These are phyloP conservation scores for Penicillium silybi DNA, from an alignment of 495 filamentous ascomycete species.

Conservation along the genomic window DNA sequence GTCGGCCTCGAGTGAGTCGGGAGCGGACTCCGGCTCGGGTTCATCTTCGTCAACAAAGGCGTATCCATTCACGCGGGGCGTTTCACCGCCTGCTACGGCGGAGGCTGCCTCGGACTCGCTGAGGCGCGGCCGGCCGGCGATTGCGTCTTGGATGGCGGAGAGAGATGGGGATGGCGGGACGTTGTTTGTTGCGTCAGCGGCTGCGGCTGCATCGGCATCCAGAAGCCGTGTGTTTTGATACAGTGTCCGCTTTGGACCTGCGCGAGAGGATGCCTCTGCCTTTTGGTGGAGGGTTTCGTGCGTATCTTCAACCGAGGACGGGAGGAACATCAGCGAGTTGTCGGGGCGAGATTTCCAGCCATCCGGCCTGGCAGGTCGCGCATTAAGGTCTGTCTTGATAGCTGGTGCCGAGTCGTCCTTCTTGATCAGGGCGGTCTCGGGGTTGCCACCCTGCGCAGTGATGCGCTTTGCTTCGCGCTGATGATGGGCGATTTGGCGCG, in stretches of 20 bases:
- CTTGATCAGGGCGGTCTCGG: conserved; percentile 34
- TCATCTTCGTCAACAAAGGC: conserved; percentile 87
- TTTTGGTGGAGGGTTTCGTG: conserved; percentile 62
- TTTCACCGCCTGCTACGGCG: conserved; percentile 56
- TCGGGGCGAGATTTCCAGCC: conserved; percentile 68
- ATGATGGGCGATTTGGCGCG: conserved; percentile 78
- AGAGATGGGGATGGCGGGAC: conserved; percentile 73
- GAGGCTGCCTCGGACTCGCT: conserved; percentile 64
- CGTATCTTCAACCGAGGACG: conserved; percentile 61
- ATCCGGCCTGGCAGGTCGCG: conserved; percentile 73
- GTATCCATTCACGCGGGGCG: conserved; percentile 87
- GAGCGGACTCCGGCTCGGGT: conserved; percentile 30
- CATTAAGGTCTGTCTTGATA: conserved; percentile 57
- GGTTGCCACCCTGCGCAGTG: conserved; percentile 43
- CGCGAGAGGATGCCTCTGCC: conserved; percentile 65
- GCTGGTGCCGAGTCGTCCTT: conserved; percentile 31
- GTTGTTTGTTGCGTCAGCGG: conserved; percentile 23
- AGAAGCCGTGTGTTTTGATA: conserved; percentile 79
- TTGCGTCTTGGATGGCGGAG: conserved; percentile 82
- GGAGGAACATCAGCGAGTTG: conserved; percentile 87
- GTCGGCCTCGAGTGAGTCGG: conserved; percentile 17
- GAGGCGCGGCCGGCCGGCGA: conserved; percentile 66
- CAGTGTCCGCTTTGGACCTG: conserved; percentile 70
- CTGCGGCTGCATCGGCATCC: conserved; percentile 24
- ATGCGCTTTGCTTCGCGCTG: conserved; percentile 61